A percentile compares a stretch with the other conserved stretches of the same genome.
Conservation (phyloP, 352 stramenopile species). For the Globisporangium nagaii region DNA sequence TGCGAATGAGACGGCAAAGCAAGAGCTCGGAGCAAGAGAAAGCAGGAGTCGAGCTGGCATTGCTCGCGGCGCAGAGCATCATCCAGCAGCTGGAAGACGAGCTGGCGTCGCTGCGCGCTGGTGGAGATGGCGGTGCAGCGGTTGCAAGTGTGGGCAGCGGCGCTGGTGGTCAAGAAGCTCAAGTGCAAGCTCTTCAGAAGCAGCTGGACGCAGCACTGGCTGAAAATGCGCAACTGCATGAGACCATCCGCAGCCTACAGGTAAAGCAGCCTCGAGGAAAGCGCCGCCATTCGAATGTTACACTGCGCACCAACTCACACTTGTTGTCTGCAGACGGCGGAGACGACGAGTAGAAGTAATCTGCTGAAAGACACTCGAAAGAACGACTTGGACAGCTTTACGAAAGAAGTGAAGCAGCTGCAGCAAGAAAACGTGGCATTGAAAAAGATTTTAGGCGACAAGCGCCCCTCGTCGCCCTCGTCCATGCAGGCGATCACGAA, state of each 20-base stretch:
- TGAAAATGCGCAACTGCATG: constrained; percentile 57
- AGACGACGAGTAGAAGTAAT: constrained; percentile 6
- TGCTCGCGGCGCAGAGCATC: constrained; percentile 24
- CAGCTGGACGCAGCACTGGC: constrained; percentile 41
- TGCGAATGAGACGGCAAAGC: constrained; percentile 9
- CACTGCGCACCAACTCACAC: constrained; percentile 21
- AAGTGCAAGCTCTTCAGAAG: constrained; percentile 24
- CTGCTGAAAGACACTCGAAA: constrained; percentile 11
- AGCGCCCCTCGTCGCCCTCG: constrained; percentile 6
- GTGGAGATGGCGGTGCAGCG: background rate
- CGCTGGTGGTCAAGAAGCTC: constrained; percentile 15
- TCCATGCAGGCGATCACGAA: constrained; percentile 14
- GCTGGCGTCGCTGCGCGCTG: constrained; percentile 6
- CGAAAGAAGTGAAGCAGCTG: constrained; percentile 35
- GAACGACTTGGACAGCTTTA: constrained; percentile 14
- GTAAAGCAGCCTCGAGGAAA: constrained; percentile 36
- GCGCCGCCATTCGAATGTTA: constrained; percentile 28
- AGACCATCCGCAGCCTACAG: constrained; percentile 60
- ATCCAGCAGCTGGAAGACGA: constrained; percentile 43
- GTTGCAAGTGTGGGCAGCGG: background rate
- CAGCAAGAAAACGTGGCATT: constrained; percentile 23
- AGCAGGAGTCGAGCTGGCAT: constrained; percentile 20
- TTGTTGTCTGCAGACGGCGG: constrained; percentile 13
- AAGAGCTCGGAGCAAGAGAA: constrained; percentile 23
- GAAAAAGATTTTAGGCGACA: constrained; percentile 13